Base-by-base conservation (phyloP, 2,329 filamentous ascomycete genomes). In the Aspergillus intermedius region DNA sequence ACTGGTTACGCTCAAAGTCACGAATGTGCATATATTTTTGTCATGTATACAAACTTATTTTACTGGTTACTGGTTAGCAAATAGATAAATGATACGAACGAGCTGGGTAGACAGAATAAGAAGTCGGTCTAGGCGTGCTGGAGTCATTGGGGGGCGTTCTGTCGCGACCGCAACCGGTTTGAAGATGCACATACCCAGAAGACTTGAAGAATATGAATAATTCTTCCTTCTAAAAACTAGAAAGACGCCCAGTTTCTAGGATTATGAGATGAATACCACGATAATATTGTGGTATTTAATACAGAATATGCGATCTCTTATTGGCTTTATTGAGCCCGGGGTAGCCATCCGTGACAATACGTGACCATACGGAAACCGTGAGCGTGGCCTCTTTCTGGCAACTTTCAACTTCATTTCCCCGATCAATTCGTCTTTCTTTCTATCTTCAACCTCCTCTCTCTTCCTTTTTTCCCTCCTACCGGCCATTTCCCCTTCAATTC, bases 371-470 rank as follows among this genome's bases (percentile, higher is more conserved):
- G 28, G 51, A 56, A 58, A 56, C 42, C 52, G 57, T 55, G 55
- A 59, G 56, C 58, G 58, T 60, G 58, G 56, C 58, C 58, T 60
- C 57, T 60, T 59, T 57, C 43, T 52, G 41, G 49, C 51, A 49
- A 49, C 51, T 55, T 50, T 49, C 57, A 50, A 55, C 56, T 42
- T 58, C 54, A 55, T 43, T 48, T 52, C 48, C 44, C 49, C 47
- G 9, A 15, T 37, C 17, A 37, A 37, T 37, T 19, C 34, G 17
- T 17, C 19, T n/a, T 21, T 44, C 28, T 35, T 44, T 34, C 13
- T 21, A 32, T 32, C 25, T 23, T 28, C 21, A 15, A 17, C 17
- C 21, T 43, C 41, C 13, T 28, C 21, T 44, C 42, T 19, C 15
- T 34, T 44, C 42, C 37, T 21, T 21, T 21, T 6, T 17, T 40